These are phyloP conservation scores for Nicotiana attenuata DNA, from an alignment of 257 asterid species.

Conservation along the genomic window DNA sequence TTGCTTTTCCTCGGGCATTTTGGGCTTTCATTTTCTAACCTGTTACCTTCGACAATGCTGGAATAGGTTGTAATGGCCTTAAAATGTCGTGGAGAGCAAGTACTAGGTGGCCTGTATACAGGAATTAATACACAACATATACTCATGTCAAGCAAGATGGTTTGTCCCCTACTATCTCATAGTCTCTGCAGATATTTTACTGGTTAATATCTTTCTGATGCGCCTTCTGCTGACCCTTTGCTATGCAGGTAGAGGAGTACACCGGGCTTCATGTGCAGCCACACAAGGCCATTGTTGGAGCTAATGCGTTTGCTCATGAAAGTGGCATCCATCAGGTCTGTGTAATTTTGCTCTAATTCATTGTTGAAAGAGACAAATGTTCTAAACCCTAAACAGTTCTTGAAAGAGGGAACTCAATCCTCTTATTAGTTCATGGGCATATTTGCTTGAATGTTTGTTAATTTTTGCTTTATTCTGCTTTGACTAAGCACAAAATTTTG, in stretches of 20 bases:
- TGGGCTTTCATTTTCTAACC: background rate
- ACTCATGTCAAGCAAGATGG: conserved; percentile 94
- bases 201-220: background rate
- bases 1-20: background rate
- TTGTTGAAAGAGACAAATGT: background rate
- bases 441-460: background rate
- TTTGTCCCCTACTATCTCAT: conserved; percentile 13
- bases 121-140: conserved; percentile 85
- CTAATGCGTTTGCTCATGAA: conserved; percentile 99
- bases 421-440: background rate
- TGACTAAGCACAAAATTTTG: background rate
- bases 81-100: conserved; percentile 90
- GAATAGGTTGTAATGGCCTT: conserved; percentile 87
- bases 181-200: background rate
- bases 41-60: conserved; percentile 7
- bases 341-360: background rate
- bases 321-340: conserved; percentile 97
- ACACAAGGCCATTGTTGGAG: conserved; percentile 97
- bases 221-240: conserved; percentile 5
- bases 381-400: background rate
- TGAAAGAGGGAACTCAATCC: background rate
- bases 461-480: background rate
- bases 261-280: conserved; percentile 92
- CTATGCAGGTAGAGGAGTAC: conserved; percentile 83
- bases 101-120: conserved; percentile 67